phyloP scores from a whole-genome alignment of 306 rosid species.

The Vigna angularis region DNA sequence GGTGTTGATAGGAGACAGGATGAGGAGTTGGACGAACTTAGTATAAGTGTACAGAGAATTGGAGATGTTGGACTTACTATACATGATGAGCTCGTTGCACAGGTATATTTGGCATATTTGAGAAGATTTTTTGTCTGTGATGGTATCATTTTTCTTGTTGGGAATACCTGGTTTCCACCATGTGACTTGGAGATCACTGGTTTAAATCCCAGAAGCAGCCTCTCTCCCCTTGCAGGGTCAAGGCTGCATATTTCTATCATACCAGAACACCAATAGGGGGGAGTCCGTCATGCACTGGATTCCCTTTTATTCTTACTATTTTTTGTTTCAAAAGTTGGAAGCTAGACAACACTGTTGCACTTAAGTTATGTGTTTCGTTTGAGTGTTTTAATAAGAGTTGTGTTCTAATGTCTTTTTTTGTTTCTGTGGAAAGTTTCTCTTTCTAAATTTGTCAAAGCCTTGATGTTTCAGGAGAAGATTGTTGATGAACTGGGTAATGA shows the following conservation, averaged over 20 bases:
- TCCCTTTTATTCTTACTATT: conserved; percentile 13
- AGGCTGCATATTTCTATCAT: not conserved
- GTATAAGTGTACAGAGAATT: conserved; percentile 88
- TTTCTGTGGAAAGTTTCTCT: not conserved
- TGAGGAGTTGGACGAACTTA: conserved; percentile 95
- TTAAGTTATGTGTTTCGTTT: conserved; percentile 20
- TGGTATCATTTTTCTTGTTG: conserved; percentile 9
- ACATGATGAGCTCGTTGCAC: conserved; percentile 90
- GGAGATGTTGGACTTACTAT: conserved; percentile 99
- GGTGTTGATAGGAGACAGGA: conserved; percentile 77
- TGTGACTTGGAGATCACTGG: not conserved
- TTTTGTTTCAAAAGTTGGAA: conserved; percentile 22
- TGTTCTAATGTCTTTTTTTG: conserved; percentile 18
- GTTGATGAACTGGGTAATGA: conserved; percentile 86
- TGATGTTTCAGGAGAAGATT: conserved; percentile 80
- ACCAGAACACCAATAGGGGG: not conserved
- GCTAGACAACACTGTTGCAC: not conserved
- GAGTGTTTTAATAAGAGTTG: conserved; percentile 4
- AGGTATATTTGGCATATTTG: conserved; percentile 62
- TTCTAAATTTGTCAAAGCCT: conserved; percentile 30
- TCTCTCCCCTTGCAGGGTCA: not conserved
- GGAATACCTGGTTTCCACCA: not conserved
- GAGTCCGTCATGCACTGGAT: not conserved
- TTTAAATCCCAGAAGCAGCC: not conserved
- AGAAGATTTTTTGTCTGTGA: conserved; percentile 23